These are phyloP conservation scores for Cladophialophora chaetospira DNA, from an alignment of 2,329 filamentous ascomycete species.

Conservation along the genomic window DNA sequence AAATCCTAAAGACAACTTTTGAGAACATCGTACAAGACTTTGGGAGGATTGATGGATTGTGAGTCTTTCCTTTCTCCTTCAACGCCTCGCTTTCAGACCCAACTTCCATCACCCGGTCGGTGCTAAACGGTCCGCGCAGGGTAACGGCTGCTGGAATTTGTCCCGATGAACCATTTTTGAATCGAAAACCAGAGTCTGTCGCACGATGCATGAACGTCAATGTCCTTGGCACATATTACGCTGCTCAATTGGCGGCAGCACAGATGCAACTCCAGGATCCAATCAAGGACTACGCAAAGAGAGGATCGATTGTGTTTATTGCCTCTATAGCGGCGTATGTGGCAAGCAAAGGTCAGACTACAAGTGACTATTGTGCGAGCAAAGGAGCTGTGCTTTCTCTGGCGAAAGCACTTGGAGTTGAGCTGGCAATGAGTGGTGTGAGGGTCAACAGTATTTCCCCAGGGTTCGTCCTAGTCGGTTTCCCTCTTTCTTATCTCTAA, in stretches of 20 bases:
- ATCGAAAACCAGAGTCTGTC: conserved; percentile 31
- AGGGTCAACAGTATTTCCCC: conserved; percentile 38
- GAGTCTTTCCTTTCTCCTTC: not conserved
- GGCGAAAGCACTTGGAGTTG: conserved; percentile 67
- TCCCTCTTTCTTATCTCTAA: not conserved
- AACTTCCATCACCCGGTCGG: not conserved
- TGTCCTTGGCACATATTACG: conserved; percentile 34
- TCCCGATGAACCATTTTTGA: conserved; percentile 35
- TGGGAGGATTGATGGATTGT: conserved; percentile 18
- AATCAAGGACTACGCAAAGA: not conserved
- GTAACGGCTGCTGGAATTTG: conserved; percentile 37
- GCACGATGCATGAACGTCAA: conserved; percentile 40
- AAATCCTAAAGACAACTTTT: conserved; percentile 1
- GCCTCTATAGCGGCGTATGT: conserved; percentile 40
- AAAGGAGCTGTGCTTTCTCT: conserved; percentile 78
- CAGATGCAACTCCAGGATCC: not conserved
- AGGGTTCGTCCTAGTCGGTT: conserved; percentile 19
- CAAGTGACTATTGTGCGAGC: conserved; percentile 63
- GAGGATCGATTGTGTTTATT: conserved; percentile 40
- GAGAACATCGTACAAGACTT: conserved; percentile 13
- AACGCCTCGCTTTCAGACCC: not conserved
- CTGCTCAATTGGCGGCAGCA: conserved; percentile 31
- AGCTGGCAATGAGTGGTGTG: conserved; percentile 33
- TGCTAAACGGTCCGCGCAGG: not conserved
- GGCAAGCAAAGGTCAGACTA: conserved; percentile 37